Evolutionary conservation across 1,284 basidiomycete species (phyloP).

Genomic region (Tilletia caries): DNA sequence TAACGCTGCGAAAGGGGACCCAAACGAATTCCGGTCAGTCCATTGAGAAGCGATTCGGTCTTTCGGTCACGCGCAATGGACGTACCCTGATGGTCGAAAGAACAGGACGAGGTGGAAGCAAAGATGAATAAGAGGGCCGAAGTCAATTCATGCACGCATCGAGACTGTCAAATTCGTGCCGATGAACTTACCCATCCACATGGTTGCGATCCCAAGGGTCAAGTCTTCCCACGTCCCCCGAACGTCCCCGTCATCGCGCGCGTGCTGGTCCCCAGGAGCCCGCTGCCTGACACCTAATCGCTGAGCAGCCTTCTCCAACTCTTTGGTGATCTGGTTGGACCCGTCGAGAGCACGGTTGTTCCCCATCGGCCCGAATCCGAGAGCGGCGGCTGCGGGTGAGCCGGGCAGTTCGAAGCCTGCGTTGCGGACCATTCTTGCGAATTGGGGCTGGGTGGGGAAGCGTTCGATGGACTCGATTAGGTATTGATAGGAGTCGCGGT

Average conservation of each 20-base stretch:
- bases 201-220: constrained; percentile 48
- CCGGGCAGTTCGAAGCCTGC: constrained; percentile 55
- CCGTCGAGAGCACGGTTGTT: background rate
- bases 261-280: background rate
- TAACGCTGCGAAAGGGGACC: too few species aligned
- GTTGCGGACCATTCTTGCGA: constrained; percentile 70
- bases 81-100: background rate
- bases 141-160: background rate
- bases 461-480: constrained; percentile 94
- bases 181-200: constrained; percentile 40
- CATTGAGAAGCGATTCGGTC: too few species aligned
- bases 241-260: constrained; percentile 27
- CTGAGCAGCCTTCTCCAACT: background rate
- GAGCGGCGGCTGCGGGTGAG: constrained; percentile 35
- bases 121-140: background rate
- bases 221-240: constrained; percentile 50
- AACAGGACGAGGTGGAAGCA: background rate
- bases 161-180: background rate
- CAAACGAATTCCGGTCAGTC: too few species aligned
- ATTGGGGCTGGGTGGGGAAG: constrained; percentile 85
- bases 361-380: constrained; percentile 23
- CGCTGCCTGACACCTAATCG: background rate
- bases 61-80: too few species aligned
- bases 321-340: background rate
- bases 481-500: constrained; percentile 87